Evolutionary conservation across 2,329 filamentous ascomycete genomes (phyloP).

Genomic region (Neopestalotiopsis sp.): DNA sequence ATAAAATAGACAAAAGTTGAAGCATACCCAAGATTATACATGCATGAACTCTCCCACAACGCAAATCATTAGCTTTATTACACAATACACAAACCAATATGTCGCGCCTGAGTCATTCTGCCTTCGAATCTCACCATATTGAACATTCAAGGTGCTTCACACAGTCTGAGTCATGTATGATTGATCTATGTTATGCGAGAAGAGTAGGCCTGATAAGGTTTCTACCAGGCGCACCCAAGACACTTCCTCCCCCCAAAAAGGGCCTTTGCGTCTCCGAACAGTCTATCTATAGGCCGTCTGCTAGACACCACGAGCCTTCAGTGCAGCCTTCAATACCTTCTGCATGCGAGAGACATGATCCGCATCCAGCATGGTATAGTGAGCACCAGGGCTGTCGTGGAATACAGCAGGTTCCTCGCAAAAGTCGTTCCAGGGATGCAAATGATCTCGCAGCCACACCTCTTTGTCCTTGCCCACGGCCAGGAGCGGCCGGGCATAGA

Average conservation of each 20-base stretch:
- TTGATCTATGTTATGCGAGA: too few relatives aligned
- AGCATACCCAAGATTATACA: too few relatives aligned
- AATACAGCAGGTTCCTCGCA: conserved; percentile 26
- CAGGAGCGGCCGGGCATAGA: conserved; percentile 37
- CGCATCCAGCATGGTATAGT: conserved; percentile 40
- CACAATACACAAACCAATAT: too few relatives aligned
- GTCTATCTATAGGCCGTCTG: background rate
- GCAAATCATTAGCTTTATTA: too few relatives aligned
- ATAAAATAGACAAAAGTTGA: background rate
- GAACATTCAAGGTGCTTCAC: too few relatives aligned
- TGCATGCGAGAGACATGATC: conserved; percentile 38
- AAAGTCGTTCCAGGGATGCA: conserved; percentile 38
- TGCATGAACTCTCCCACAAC: too few relatives aligned
- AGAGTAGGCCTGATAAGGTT: too few relatives aligned
- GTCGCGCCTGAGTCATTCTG: too few relatives aligned
- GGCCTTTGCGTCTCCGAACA: background rate
- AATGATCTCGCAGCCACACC: conserved; percentile 31
- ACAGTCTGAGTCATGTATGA: too few relatives aligned
- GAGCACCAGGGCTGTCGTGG: conserved; percentile 38
- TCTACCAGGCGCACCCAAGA: too few relatives aligned
- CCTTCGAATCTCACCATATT: too few relatives aligned
- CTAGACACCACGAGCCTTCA: conserved; percentile 23
- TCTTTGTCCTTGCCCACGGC: conserved; percentile 27
- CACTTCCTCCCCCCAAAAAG: too few relatives aligned
- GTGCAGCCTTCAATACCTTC: conserved; percentile 29